These are phyloP conservation scores for Suhomyces xylopsoci DNA, from an alignment of 805 yeast genomes.

Conservation along the genomic window DNA sequence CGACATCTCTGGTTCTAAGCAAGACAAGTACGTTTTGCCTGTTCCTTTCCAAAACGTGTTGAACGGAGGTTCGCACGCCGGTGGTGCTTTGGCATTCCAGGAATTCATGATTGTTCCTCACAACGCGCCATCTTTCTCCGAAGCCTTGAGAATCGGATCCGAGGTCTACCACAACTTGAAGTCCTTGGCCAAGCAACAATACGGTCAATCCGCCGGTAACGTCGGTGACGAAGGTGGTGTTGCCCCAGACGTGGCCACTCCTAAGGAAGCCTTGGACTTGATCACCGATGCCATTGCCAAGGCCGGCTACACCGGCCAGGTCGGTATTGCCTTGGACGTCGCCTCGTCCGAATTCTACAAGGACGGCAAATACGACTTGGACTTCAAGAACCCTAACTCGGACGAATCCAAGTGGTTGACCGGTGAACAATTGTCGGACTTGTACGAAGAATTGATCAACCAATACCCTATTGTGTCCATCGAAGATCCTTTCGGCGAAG, in stretches of 20 bases:
- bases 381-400: constrained; percentile 95
- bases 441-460: constrained; percentile 75
- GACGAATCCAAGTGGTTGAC: constrained; percentile 88
- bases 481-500: constrained; percentile 99
- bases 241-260: constrained; percentile 94
- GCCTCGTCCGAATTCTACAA: constrained; percentile 98
- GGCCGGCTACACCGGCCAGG: constrained; percentile 95
- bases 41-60: constrained; percentile 99
- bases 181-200: constrained; percentile 86
- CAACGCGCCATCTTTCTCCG: constrained; percentile 85
- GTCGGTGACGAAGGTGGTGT: constrained; percentile 99
- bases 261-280: constrained; percentile 96
- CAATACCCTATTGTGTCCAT: constrained; percentile 97
- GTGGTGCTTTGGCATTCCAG: constrained; percentile 98
- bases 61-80: constrained; percentile 99
- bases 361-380: constrained; percentile 96
- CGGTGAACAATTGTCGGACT: constrained; percentile 80
- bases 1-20: constrained; percentile 68
- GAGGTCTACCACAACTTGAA: constrained; percentile 98
- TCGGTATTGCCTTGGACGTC: constrained; percentile 90
- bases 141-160: constrained; percentile 94
- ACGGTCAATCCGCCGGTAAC: constrained; percentile 98
- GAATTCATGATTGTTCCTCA: constrained; percentile 99
- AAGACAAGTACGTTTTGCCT: constrained; percentile 88
- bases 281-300: constrained; percentile 82